Conservation (phyloP, 2,329 filamentous ascomycete species). For the Aspergillus arachidicola region DNA sequence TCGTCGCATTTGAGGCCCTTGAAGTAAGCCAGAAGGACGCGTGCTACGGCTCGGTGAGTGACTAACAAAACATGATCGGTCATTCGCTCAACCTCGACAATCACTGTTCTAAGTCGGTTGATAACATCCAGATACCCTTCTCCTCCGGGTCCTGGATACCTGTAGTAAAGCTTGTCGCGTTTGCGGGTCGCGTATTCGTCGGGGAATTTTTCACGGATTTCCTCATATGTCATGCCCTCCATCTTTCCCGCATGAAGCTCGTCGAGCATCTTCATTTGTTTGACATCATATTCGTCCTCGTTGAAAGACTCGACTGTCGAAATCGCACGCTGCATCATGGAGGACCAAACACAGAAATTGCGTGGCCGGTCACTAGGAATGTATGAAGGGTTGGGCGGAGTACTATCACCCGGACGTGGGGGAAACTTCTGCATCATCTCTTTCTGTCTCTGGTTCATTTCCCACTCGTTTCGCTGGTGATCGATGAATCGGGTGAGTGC, state of each 20-base stretch:
- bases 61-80: constrained; percentile 93
- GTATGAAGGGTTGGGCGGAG: constrained; percentile 88
- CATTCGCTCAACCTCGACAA: constrained; percentile 95
- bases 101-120: constrained; percentile 90
- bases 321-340: constrained; percentile 88
- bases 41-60: constrained; percentile 86
- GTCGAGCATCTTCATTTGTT: constrained; percentile 97
- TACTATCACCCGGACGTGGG: constrained; percentile 87
- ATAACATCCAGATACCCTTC: constrained; percentile 98
- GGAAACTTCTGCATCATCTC: constrained; percentile 78
- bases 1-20: constrained; percentile 87
- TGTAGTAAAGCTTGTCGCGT: constrained; percentile 89
- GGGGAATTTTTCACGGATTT: constrained; percentile 77
- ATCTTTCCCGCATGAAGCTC: constrained; percentile 92
- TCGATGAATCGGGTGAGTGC: constrained; percentile 84
- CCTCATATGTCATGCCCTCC: constrained; percentile 91
- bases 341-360: constrained; percentile 98
- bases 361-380: constrained; percentile 62
- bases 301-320: constrained; percentile 89
- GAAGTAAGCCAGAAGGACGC: constrained; percentile 94
- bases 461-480: constrained; percentile 77
- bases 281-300: constrained; percentile 94
- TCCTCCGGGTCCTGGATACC: constrained; percentile 92
- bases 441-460: constrained; percentile 78
- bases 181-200: constrained; percentile 81